Evolutionary conservation across 164 flowering plant species (phyloP), one percentile per base, ranked within the genome.

Genomic region (Aristolochia californica): DNA sequence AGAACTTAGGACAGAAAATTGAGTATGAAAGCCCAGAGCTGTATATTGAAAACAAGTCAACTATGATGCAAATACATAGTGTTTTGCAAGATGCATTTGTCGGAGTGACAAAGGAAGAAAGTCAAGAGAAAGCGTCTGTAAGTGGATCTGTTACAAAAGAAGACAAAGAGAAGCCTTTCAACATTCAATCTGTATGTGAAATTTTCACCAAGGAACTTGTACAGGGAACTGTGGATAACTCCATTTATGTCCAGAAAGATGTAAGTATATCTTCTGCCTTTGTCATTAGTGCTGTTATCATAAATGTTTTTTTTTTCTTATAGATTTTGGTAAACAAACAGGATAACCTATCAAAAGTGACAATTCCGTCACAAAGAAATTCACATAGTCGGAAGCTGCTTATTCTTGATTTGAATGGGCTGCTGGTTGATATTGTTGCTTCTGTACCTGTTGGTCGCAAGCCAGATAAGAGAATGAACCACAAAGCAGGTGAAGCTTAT

Each of bases 371-470:
- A 27, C 25, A 20, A 58, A 62, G 56, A 56, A 27, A 56, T 43
- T 62, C 60, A 44, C 13, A 38, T 43, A 25, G 66, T 63, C 80
- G 67, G 68, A 93, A 83, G 56, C 88, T 93, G 67, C 84, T 93
- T 53, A 64, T 93, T 56, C 87, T 93, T 67, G 97, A 93, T 77
- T 56, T 93, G 18, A 93, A 93, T 77, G 98, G 98, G 17, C 44
- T 93, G 56, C 89, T 89, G 58, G 97, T 77, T 5, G 87, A 87
- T 72, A 74, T 88, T 48, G 82, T 83, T 48, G 65, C 68, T 49
- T 71, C 58, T 49, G 62, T 68, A 59, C 89, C 84, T 17, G 63
- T 67, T 66, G 75, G 64, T 21, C 68, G 27, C 51, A 75, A 58
- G 65, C 65, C 81, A 27, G 87, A 85, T 57, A 60, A 17, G 40